phyloP scores from a whole-genome alignment of 768 basidiomycete genomes.

The Lactifluus volemus region DNA sequence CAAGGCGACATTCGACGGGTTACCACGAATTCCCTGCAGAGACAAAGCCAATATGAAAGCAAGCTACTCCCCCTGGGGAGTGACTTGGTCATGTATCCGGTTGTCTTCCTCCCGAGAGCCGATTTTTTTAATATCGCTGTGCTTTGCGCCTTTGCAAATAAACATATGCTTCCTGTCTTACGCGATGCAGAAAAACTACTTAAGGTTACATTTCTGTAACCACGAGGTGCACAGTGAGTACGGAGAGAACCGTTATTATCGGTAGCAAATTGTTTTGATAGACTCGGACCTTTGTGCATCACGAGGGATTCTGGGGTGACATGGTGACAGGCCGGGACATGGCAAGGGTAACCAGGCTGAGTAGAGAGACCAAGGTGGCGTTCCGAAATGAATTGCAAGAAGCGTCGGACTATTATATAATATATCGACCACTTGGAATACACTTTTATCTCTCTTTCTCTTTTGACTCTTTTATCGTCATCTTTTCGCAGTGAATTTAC shows the following conservation, averaged over 20 bases:
- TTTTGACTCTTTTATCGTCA: neutral
- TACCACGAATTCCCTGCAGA: constrained; percentile 2
- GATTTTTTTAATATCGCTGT: neutral
- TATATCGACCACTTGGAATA: too few species aligned
- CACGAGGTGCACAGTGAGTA: neutral
- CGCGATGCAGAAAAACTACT: neutral
- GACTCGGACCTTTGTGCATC: neutral
- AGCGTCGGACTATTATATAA: too few species aligned
- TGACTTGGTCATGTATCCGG: neutral
- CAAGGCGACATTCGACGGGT: constrained; percentile 1
- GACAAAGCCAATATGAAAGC: constrained; percentile 1
- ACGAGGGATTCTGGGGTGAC: neutral
- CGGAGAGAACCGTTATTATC: neutral
- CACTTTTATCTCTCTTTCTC: neutral
- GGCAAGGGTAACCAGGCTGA: too few species aligned
- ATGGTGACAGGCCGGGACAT: too few species aligned
- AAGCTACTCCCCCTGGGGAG: neutral
- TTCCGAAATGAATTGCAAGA: neutral
- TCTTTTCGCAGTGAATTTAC: neutral
- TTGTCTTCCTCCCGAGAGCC: neutral
- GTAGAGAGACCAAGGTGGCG: too few species aligned
- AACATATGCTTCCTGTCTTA: neutral
- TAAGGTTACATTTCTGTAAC: neutral
- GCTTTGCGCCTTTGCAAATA: neutral
- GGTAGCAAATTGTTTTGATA: neutral